phyloP scores from a whole-genome alignment of 768 basidiomycete genomes.

The Lepiota brunneoincarnata region DNA sequence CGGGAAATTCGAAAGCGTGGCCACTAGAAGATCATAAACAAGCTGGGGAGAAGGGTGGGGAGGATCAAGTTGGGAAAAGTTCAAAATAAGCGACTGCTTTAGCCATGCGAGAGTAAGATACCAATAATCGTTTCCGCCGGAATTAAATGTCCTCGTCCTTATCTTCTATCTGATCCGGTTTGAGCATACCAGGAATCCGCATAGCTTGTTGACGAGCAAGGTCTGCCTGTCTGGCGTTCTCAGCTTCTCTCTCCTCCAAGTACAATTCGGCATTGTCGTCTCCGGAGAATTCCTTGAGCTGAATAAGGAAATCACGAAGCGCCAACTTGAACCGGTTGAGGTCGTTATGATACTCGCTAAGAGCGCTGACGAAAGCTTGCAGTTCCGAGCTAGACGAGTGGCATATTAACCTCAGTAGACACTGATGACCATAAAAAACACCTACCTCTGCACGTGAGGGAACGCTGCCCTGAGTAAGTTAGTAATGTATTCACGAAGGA shows the following conservation, averaged over 20 bases:
- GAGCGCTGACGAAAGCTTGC: constrained; percentile 60
- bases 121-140: constrained; percentile 10
- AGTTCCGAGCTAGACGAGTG: constrained; percentile 57
- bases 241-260: constrained; percentile 92
- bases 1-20: constrained; percentile 9
- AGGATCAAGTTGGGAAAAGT: constrained; percentile 25
- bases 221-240: constrained; percentile 71
- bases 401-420: constrained; percentile 10
- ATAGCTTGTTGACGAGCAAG: constrained; percentile 87
- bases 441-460: constrained; percentile 86
- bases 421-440: constrained; percentile 16
- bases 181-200: constrained; percentile 97
- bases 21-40: constrained; percentile 12
- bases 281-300: constrained; percentile 91
- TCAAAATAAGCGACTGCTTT: constrained; percentile 15
- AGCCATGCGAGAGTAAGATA: constrained; percentile 14
- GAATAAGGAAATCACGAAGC: constrained; percentile 95
- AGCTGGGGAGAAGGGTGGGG: constrained; percentile 17
- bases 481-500: constrained; percentile 82
- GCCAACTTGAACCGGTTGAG: constrained; percentile 91
- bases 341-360: constrained; percentile 74
- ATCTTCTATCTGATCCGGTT: constrained; percentile 92
- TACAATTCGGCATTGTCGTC: constrained; percentile 91
- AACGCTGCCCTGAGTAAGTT: constrained; percentile 87
- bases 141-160: constrained; percentile 83